Conservation (phyloP, 371 early-diverging fungal species). For the Amoeboaphelidium occidentale region DNA sequence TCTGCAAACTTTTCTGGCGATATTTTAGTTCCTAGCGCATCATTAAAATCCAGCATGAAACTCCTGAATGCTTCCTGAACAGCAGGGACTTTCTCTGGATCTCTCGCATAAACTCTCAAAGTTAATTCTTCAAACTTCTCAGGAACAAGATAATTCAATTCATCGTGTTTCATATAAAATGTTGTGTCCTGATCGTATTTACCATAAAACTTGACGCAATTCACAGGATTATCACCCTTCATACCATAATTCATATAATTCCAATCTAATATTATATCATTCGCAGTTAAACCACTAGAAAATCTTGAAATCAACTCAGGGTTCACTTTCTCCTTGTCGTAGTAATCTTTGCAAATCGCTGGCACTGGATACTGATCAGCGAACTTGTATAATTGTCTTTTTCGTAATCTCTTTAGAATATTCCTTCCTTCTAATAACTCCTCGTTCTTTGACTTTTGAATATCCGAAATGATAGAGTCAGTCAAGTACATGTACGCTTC, state of each 20-base stretch:
- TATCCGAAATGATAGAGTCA: constrained; percentile 59
- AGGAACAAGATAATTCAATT: constrained; percentile 46
- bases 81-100: constrained; percentile 24
- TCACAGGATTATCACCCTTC: constrained; percentile 60
- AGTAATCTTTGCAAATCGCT: constrained; percentile 14
- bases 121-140: constrained; percentile 36
- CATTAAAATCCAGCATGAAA: no score
- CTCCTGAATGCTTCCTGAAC: constrained; percentile 29
- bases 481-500: constrained; percentile 47
- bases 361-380: constrained; percentile 63
- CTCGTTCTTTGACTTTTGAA: constrained; percentile 34
- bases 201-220: constrained; percentile 48
- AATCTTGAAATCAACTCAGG: neutral
- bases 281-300: constrained; percentile 6
- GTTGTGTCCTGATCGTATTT: constrained; percentile 26
- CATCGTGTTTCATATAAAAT: constrained; percentile 34
- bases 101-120: constrained; percentile 20
- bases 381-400: constrained; percentile 57
- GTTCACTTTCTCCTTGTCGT: neutral
- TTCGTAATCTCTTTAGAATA: constrained; percentile 42
- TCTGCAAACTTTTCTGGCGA: no score
- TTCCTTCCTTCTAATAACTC: constrained; percentile 33
- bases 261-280: constrained; percentile 49
- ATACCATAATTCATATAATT: constrained; percentile 47
- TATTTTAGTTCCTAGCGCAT: no score